Base-by-base conservation (phyloP, 192 early-diverging fungal species). In the Paraglomus occultum region DNA sequence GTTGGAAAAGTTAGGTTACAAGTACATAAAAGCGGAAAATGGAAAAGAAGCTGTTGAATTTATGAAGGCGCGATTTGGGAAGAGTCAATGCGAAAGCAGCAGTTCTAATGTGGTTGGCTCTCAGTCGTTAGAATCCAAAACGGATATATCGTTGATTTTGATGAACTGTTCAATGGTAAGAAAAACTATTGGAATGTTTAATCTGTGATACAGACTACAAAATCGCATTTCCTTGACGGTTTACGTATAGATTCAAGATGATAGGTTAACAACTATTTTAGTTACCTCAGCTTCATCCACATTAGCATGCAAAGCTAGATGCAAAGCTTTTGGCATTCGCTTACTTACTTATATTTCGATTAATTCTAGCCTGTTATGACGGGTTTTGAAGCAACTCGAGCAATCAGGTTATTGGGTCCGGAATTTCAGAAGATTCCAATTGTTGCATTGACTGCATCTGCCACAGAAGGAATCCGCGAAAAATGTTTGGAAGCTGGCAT, bases 81-180 rank as follows among this genome's bases (percentile, higher is more conserved):
- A 31, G 31, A 31, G 31, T 31, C 31, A 31, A 31, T 31, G 31
- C 31, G 31, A 31, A 31, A 31, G 31, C 31, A 31, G 31, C 31
- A 31, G 31, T 31, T 31, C 31, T 31, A 31, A 17, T 3, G 31
- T n/a, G 2, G 38, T n/a, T 54, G 60, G 15, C 14, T 22, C 67
- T 43, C 45, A 31, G 31, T 31, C 22, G 22, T 14, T 40, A 11
- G 38, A 42, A 49, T 45, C 22, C 11, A 6, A 10, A 42, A 70
- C 23, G 31, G 31, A 31, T 58, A 66, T 67, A 47, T 63, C 48
- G 43, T 71, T 81, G 58, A 86, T 83, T 66, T 23, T 79, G 58
- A 84, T 84, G 77, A 82, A 86, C 63, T 75, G 81, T 53, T 81
- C 84, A 18, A 88, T 88, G 86, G 66, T 68, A 54, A 55, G n/a